These are phyloP conservation scores for Begonia masoniana DNA, from an alignment of 306 rosid species.

Conservation along the genomic window DNA sequence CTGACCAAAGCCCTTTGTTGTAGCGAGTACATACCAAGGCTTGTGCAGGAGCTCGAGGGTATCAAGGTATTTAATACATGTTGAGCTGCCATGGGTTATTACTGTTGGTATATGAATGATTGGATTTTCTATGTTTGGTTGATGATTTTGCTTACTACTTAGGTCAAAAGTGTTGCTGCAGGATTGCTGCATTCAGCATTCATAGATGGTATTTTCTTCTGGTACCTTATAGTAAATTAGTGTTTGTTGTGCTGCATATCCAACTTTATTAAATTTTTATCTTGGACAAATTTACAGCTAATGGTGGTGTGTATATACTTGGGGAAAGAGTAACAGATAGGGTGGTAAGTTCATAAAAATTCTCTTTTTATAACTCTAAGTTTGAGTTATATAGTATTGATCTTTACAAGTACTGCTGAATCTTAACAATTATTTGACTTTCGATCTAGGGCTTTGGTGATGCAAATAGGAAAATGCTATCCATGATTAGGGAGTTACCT, in stretches of 20 bases:
- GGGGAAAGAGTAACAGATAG: conserved; percentile 58
- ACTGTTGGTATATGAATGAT: neutral
- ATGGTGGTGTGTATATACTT: conserved; percentile 64
- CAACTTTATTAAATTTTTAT: conserved; percentile 6
- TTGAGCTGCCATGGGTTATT: conserved; percentile 13
- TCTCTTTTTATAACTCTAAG: neutral
- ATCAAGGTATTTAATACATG: conserved; percentile 44
- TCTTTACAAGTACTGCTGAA: too few relatives aligned
- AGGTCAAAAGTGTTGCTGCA: conserved; percentile 72
- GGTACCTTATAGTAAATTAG: neutral
- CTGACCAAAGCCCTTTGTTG: too few relatives aligned
- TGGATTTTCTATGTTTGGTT: too few relatives aligned
- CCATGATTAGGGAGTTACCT: conserved; percentile 47
- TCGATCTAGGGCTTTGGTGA: conserved; percentile 38
- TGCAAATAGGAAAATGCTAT: conserved; percentile 33
- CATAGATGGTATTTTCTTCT: conserved; percentile 51
- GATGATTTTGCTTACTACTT: conserved; percentile 2
- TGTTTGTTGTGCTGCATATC: conserved; percentile 2
- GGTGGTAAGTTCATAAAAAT: conserved; percentile 34
- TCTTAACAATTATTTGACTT: too few relatives aligned
- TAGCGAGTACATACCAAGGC: conserved; percentile 88
- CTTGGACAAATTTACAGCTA: conserved; percentile 43
- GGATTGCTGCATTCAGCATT: conserved; percentile 86
- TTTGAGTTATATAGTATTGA: too few relatives aligned
- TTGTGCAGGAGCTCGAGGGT: conserved; percentile 85